phyloP scores from a whole-genome alignment of 257 asterid genomes.

The Buddleja alternifolia region DNA sequence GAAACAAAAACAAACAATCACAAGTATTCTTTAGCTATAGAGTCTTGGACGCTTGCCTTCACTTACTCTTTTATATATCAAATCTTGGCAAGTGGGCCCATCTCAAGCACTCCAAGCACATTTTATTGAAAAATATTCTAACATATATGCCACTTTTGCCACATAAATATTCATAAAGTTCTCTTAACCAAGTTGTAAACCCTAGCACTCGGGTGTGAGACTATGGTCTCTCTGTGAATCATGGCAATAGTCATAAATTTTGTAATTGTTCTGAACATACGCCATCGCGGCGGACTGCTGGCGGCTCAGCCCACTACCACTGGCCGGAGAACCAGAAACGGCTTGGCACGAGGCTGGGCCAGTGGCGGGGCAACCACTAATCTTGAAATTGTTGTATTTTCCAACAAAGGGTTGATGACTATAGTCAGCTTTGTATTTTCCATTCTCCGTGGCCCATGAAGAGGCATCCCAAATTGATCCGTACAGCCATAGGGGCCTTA shows the following conservation, averaged over 20 bases:
- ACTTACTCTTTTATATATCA: slow-evolving; percentile 14
- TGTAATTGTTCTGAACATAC: slow-evolving; percentile 55
- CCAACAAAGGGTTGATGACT: slow-evolving; percentile 68
- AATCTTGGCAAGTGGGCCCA: slow-evolving; percentile 27
- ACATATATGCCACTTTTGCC: no score
- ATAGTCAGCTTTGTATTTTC: slow-evolving; percentile 74
- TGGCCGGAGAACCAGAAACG: slow-evolving; percentile 45
- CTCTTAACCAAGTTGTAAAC: not conserved
- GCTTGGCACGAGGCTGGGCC: slow-evolving; percentile 46
- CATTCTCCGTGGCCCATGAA: slow-evolving; percentile 91
- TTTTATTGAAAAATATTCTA: no score
- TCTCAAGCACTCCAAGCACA: slow-evolving; percentile 38
- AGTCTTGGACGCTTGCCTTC: slow-evolving; percentile 37
- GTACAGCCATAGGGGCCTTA: slow-evolving; percentile 74
- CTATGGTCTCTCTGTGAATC: slow-evolving; percentile 58
- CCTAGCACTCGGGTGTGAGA: slow-evolving; percentile 71
- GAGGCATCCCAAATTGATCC: slow-evolving; percentile 98
- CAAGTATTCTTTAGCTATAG: slow-evolving; percentile 28
- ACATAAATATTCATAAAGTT: no score
- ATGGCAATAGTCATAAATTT: slow-evolving; percentile 70
- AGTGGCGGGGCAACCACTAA: slow-evolving; percentile 43
- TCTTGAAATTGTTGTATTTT: slow-evolving; percentile 61
- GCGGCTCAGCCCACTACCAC: slow-evolving; percentile 53
- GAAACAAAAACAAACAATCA: not conserved
- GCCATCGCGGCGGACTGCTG: slow-evolving; percentile 64